These are phyloP conservation scores for Xerocomus potaroensis DNA, from an alignment of 768 basidiomycete genomes.

Conservation along the genomic window DNA sequence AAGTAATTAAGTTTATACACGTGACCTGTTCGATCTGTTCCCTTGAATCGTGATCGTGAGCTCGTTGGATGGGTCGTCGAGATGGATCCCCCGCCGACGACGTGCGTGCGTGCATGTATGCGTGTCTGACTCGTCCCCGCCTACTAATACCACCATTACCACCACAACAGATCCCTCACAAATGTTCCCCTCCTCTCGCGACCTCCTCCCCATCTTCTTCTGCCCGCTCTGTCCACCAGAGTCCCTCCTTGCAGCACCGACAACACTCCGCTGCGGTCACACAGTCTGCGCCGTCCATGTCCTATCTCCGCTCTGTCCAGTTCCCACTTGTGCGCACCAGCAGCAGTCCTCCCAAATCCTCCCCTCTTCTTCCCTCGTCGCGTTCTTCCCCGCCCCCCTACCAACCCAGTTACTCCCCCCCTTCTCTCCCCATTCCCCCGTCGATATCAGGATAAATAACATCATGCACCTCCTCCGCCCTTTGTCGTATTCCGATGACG, in stretches of 20 bases:
- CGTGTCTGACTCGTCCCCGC: no score
- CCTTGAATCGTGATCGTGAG: constrained; percentile 29
- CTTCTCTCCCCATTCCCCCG: not conserved
- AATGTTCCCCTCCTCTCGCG: constrained; percentile 24
- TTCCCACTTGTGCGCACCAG: constrained; percentile 32
- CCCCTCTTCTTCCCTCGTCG: constrained; percentile 36
- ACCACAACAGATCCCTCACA: not conserved
- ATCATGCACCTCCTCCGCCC: constrained; percentile 43
- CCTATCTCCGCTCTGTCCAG: constrained; percentile 29
- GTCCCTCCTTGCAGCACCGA: constrained; percentile 39
- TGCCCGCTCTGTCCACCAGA: constrained; percentile 52
- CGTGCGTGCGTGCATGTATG: constrained; percentile 15
- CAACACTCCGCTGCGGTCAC: constrained; percentile 78
- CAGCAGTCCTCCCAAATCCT: constrained; percentile 33
- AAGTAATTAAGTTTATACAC: constrained; percentile 11
- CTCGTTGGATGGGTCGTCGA: constrained; percentile 19
- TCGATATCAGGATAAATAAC: constrained; percentile 59
- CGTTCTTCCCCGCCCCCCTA: constrained; percentile 36
- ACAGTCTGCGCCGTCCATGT: constrained; percentile 66
- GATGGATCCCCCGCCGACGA: constrained; percentile 26
- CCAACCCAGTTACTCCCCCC: not conserved
- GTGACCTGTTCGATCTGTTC: constrained; percentile 26
- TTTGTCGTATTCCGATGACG: constrained; percentile 29
- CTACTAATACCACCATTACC: constrained; percentile 16
- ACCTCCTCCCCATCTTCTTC: constrained; percentile 38